These are phyloP conservation scores for Paecilomyces dactylethromorphus DNA, from an alignment of 2,329 filamentous ascomycete genomes.

Conservation along the genomic window DNA sequence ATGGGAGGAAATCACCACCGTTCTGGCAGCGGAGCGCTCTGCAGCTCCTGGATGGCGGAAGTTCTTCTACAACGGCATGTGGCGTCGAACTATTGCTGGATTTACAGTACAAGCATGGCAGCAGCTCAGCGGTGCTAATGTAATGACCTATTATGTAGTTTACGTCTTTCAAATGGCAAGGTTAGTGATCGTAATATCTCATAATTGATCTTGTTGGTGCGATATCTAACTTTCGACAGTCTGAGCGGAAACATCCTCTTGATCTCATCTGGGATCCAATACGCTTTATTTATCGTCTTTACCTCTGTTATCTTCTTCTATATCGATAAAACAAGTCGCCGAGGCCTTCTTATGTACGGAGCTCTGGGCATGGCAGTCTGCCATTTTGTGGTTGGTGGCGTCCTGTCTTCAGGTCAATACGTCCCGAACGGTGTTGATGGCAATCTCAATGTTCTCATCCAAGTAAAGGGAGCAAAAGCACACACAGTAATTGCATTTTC, in stretches of 20 bases:
- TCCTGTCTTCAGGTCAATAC: constrained; percentile 35
- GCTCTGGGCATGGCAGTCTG: constrained; percentile 28
- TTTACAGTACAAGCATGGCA: constrained; percentile 54
- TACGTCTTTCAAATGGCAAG: constrained; percentile 34
- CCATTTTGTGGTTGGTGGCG: constrained; percentile 42
- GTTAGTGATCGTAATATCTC: neutral
- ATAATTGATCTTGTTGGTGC: neutral
- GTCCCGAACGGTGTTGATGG: constrained; percentile 40
- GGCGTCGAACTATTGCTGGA: constrained; percentile 51
- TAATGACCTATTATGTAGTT: constrained; percentile 31
- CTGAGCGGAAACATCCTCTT: constrained; percentile 28
- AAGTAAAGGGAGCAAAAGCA: constrained; percentile 47
- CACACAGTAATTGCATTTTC: constrained; percentile 60
- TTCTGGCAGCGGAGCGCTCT: constrained; percentile 34
- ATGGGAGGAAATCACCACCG: constrained; percentile 41
- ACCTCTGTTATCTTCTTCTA: constrained; percentile 18
- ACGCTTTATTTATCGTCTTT: constrained; percentile 25
- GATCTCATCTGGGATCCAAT: constrained; percentile 23
- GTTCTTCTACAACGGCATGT: constrained; percentile 51
- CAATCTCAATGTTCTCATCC: constrained; percentile 49
- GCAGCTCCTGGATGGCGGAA: constrained; percentile 35
- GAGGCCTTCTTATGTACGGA: constrained; percentile 10
- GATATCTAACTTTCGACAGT: constrained; percentile 1
- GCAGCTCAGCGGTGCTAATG: constrained; percentile 38
- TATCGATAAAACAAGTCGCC: constrained; percentile 12